phyloP scores from a whole-genome alignment of 2,329 filamentous ascomycete species.

The Aspergillus sp. region DNA sequence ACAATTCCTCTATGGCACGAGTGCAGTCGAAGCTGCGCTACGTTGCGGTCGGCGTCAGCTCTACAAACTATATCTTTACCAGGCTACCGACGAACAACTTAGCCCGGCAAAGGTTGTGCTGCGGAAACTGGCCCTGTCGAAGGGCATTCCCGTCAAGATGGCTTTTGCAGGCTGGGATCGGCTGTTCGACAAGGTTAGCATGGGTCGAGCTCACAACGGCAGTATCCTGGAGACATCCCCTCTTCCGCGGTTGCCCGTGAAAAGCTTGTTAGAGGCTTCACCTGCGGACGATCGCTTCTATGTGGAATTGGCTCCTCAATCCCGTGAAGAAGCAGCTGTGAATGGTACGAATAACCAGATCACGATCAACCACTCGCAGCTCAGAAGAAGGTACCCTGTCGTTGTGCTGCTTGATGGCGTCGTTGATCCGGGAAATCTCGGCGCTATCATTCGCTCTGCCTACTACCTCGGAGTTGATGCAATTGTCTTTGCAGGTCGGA shows the following conservation, averaged over 20 bases:
- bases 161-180: conserved; percentile 62
- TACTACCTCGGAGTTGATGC: conserved; percentile 89
- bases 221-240: conserved; percentile 83
- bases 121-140: conserved; percentile 38
- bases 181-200: conserved; percentile 79
- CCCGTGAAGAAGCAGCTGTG: conserved; percentile 67
- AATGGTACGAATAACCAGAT: conserved; percentile 65
- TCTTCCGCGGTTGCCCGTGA: conserved; percentile 68
- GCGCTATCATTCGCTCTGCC: conserved; percentile 82
- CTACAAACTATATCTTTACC: conserved; percentile 80
- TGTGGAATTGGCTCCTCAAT: conserved; percentile 64
- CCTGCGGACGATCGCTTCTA: conserved; percentile 52
- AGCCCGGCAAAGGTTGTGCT: conserved; percentile 38
- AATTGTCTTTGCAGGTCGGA: conserved; percentile 70
- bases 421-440: conserved; percentile 84
- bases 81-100: conserved; percentile 52
- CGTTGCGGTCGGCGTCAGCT: conserved; percentile 66
- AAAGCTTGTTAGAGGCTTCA: conserved; percentile 52
- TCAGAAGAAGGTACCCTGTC: conserved; percentile 35
- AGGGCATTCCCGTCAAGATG: conserved; percentile 54
- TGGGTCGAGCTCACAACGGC: conserved; percentile 83
- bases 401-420: conserved; percentile 45
- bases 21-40: conserved; percentile 76
- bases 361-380: conserved; percentile 21
- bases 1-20: conserved; percentile 84